Evolutionary conservation across 2,329 filamentous ascomycete genomes (phyloP).

Genomic region (Beauveria asiatica): DNA sequence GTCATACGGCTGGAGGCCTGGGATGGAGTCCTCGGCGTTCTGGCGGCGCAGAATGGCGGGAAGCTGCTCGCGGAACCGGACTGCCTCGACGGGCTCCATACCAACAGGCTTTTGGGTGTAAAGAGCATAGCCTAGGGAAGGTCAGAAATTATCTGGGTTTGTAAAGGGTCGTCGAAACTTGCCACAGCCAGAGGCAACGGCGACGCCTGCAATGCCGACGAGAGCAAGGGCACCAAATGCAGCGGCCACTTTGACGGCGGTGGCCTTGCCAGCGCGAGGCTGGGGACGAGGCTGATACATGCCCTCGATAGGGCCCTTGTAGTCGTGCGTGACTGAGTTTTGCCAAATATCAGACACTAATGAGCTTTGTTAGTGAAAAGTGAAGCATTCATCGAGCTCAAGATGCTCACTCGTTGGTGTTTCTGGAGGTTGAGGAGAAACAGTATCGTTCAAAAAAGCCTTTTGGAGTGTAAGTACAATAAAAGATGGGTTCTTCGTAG

Average conservation of each 20-base stretch:
- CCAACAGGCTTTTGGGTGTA: not conserved
- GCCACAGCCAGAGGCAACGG: conserved; percentile 3
- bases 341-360: not conserved
- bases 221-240: conserved; percentile 2
- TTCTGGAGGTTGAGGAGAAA: not conserved
- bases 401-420: not conserved
- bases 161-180: not conserved
- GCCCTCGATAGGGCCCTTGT: not conserved
- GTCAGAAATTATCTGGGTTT: not conserved
- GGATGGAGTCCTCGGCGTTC: not conserved
- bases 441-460: not conserved
- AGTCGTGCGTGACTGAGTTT: not conserved
- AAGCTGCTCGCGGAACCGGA: not conserved
- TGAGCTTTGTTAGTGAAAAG: not conserved
- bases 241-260: not conserved
- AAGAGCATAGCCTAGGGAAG: not conserved
- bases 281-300: not conserved
- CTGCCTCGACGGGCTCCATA: not conserved
- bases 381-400: not conserved
- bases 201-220: not conserved
- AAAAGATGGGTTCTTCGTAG: no score
- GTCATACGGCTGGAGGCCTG: conserved; percentile 7
- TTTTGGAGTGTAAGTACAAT: not conserved
- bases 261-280: not conserved
- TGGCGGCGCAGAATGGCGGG: conserved; percentile 5